Conservation (phyloP, 2,329 filamentous ascomycete species). For the Purpureocillium takamizusanense region DNA sequence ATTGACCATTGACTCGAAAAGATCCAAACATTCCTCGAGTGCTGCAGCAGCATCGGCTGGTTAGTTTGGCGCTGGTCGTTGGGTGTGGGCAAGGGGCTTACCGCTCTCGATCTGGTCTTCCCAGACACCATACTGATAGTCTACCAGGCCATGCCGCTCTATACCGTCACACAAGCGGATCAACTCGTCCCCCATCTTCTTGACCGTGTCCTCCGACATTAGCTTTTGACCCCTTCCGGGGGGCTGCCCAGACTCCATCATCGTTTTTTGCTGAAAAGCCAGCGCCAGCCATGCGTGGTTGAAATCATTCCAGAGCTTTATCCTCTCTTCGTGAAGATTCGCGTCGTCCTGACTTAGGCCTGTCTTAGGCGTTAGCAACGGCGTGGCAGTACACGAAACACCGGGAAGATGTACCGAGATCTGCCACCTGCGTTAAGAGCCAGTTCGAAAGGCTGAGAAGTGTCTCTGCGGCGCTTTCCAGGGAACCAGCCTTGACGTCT, state of each 20-base stretch:
- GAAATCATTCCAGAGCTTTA: constrained; percentile 88
- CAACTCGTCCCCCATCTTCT: constrained; percentile 74
- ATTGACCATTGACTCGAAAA: constrained; percentile 22
- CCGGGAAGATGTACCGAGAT: constrained; percentile 37
- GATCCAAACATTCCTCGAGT: constrained; percentile 32
- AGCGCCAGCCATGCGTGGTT: constrained; percentile 85
- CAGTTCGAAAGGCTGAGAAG: constrained; percentile 45
- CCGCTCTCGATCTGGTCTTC: constrained; percentile 83
- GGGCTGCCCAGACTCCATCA: constrained; percentile 52
- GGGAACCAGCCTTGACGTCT: constrained; percentile 47
- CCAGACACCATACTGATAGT: constrained; percentile 95
- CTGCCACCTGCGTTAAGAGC: constrained; percentile 45
- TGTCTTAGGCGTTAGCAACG: constrained; percentile 27
- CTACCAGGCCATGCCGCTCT: constrained; percentile 86
- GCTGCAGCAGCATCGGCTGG: constrained; percentile 11
- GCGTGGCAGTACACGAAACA: no score
- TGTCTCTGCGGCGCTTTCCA: constrained; percentile 42
- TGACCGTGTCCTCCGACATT: constrained; percentile 59
- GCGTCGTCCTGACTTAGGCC: constrained; percentile 80
- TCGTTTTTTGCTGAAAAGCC: constrained; percentile 74
- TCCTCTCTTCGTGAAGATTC: constrained; percentile 61
- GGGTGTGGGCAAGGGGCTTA: constrained; percentile 33
- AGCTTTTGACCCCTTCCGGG: constrained; percentile 51
- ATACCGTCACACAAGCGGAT: constrained; percentile 76
- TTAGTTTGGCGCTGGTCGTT: background rate